A percentile compares a stretch with the other conserved stretches of the same genome.
phyloP scores from a whole-genome alignment of 2,329 filamentous ascomycete species.

The Trichoderma afroharzianum region DNA sequence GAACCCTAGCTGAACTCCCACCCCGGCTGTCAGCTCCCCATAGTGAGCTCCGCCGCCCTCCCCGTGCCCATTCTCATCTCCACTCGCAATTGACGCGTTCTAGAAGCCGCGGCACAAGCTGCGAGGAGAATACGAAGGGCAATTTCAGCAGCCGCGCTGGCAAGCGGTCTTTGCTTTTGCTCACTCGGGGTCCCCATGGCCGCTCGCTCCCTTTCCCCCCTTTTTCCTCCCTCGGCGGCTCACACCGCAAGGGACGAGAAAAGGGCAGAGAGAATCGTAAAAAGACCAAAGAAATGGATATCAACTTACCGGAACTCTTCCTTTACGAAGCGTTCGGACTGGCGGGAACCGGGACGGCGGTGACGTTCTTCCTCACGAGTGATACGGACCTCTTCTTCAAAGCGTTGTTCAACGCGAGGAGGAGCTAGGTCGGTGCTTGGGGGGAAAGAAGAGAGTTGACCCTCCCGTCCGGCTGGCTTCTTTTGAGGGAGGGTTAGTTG shows the following conservation, averaged over 20 bases:
- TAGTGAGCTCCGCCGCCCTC: slow-evolving; percentile 13
- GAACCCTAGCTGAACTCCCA: slow-evolving; percentile 17
- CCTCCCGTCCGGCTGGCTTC: slow-evolving; percentile 96
- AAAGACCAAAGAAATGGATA: not conserved
- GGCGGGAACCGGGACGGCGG: slow-evolving; percentile 65
- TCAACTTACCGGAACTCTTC: slow-evolving; percentile 53
- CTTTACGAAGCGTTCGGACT: slow-evolving; percentile 47
- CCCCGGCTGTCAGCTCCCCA: slow-evolving; percentile 16
- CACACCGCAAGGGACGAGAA: not conserved
- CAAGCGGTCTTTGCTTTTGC: not conserved
- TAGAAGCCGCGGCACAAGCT: slow-evolving; percentile 14
- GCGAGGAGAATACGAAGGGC: slow-evolving; percentile 1
- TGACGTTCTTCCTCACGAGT: slow-evolving; percentile 74
- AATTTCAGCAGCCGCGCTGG: slow-evolving; percentile 3
- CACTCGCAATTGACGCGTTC: slow-evolving; percentile 15
- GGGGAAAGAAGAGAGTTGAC: slow-evolving; percentile 76
- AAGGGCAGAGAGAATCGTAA: not conserved
- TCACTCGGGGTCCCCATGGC: not conserved
- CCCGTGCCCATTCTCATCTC: not conserved
- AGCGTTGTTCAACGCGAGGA: slow-evolving; percentile 59
- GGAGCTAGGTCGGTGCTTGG: slow-evolving; percentile 52
- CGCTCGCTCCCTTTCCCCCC: not conserved
- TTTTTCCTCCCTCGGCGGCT: not conserved
- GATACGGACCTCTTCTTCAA: slow-evolving; percentile 81
- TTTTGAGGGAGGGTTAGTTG: slow-evolving; percentile 68